Evolutionary conservation across 257 asterid genomes (phyloP).

Genomic region (Gardenia jasminoides): DNA sequence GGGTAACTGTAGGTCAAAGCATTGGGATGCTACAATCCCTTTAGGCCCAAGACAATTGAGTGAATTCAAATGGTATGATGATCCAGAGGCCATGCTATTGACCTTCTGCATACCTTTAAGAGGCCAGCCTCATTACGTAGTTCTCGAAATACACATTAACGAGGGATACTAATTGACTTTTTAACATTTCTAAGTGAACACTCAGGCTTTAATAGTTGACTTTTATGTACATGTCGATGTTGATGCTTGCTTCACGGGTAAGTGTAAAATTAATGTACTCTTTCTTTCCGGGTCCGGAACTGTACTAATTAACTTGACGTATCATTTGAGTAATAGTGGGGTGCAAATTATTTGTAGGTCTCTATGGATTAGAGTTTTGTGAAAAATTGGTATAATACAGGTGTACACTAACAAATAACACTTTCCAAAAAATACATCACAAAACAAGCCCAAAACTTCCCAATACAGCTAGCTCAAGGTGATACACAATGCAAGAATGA

Average conservation of each 20-base stretch:
- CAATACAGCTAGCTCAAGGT: too few species aligned
- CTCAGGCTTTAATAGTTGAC: not conserved
- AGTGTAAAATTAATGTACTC: not conserved
- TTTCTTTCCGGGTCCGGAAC: not conserved
- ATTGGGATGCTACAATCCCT: constrained; percentile 30
- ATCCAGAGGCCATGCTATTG: constrained; percentile 35
- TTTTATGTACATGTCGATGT: not conserved
- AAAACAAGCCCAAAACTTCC: too few species aligned
- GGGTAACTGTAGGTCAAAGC: constrained; percentile 26
- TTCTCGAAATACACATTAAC: constrained; percentile 17
- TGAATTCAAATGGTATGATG: constrained; percentile 33
- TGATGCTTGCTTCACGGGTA: not conserved
- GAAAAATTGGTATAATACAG: too few species aligned
- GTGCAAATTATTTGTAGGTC: too few species aligned
- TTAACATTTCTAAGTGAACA: not conserved
- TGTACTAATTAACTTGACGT: not conserved
- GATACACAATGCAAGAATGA: too few species aligned
- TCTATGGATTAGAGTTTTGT: too few species aligned
- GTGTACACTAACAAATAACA: too few species aligned
- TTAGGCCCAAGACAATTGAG: constrained; percentile 21
- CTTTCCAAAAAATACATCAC: too few species aligned
- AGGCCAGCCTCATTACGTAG: constrained; percentile 16
- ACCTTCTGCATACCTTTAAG: constrained; percentile 31
- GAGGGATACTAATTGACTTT: constrained; percentile 3
- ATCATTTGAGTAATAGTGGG: not conserved